Base-by-base conservation (phyloP, 768 basidiomycete genomes). In the Lactifluus volemus region DNA sequence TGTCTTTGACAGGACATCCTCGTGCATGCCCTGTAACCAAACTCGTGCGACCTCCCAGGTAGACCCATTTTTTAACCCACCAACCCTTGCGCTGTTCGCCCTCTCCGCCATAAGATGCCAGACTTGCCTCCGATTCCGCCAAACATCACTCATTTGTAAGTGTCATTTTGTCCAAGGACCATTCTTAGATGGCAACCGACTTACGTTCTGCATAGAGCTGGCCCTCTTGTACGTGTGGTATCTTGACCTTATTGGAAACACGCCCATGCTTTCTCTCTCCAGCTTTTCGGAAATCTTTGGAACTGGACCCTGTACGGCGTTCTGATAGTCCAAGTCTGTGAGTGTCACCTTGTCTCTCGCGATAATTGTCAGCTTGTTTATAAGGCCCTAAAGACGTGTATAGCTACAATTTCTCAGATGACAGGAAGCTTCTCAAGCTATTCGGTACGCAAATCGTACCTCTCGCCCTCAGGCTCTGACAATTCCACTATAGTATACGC, bases 301-400 rank as follows among this genome's bases (percentile, higher is more conserved):
- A 69, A 71, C 55, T 70, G 65, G 56, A 51, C 58, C 29, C 53
- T 73, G 9, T 73, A 63, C 49, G 72, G 72, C 4, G 65, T 68
- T 15, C 64, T 73, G 11, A 25, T 59, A 0, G 63, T 70, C 21
- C 72, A 73, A 65, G 58, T 65, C 49, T 73, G 72, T 73, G 49
- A 61, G 71, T 58, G 0, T 10, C 25, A 12, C 25, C 19, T 32
- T 11, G 8, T n/a, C 39, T 19, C 21, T 21, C 38, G 6, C 19
- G 12, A 41, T n/a, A 7, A 7, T 25, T 1, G 15, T 29, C 34
- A 17, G 12, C n/a, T 49, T 59, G 7, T 32, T 59, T 2, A 58
- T 34, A 2, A 19, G 15, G 42, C 10, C 15, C 1, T 49, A 12
- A 60, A 62, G 61, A 62, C 32, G 61, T 62, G 11, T 62, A 62